These are phyloP conservation scores for Stygiomarasmius scandens DNA, from an alignment of 1,284 basidiomycete species.

Conservation along the genomic window DNA sequence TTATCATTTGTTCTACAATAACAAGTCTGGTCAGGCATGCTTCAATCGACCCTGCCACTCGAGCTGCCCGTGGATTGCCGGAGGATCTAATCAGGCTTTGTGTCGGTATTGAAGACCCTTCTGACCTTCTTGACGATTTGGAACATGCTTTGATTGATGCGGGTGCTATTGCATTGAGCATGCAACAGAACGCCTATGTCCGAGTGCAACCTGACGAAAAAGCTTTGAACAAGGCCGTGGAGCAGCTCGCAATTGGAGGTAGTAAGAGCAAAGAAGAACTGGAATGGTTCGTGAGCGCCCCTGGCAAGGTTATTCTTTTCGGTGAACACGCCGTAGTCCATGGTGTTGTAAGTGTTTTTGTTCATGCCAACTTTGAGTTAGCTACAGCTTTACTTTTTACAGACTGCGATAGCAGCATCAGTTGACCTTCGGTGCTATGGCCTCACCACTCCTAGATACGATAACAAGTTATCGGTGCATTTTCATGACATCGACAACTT, in stretches of 20 bases:
- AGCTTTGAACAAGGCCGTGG: slow-evolving; percentile 63
- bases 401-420: slow-evolving; percentile 95
- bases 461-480: slow-evolving; percentile 77
- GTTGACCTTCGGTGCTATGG: slow-evolving; percentile 96
- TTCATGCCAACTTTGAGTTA: neutral
- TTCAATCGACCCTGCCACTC: slow-evolving; percentile 92
- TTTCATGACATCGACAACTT: slow-evolving; percentile 83
- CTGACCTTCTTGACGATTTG: slow-evolving; percentile 93
- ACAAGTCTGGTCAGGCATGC: slow-evolving; percentile 72
- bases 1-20: slow-evolving; percentile 16
- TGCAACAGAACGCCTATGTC: slow-evolving; percentile 54
- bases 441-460: slow-evolving; percentile 74
- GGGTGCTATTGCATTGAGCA: slow-evolving; percentile 76
- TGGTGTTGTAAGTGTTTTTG: slow-evolving; percentile 76
- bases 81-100: slow-evolving; percentile 98
- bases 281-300: slow-evolving; percentile 90
- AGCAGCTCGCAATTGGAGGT: slow-evolving; percentile 57
- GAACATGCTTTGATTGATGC: slow-evolving; percentile 91
- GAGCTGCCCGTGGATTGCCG: slow-evolving; percentile 92
- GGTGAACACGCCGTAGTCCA: slow-evolving; percentile 99
- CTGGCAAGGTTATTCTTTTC: slow-evolving; percentile 98
- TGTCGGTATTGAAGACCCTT: slow-evolving; percentile 96
- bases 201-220: slow-evolving; percentile 44
- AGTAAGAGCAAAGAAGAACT: slow-evolving; percentile 42
- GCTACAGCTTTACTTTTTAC: slow-evolving; percentile 13